These are phyloP conservation scores for Teratosphaeria gauchensis DNA, from an alignment of 2,329 filamentous ascomycete species.

Conservation along the genomic window DNA sequence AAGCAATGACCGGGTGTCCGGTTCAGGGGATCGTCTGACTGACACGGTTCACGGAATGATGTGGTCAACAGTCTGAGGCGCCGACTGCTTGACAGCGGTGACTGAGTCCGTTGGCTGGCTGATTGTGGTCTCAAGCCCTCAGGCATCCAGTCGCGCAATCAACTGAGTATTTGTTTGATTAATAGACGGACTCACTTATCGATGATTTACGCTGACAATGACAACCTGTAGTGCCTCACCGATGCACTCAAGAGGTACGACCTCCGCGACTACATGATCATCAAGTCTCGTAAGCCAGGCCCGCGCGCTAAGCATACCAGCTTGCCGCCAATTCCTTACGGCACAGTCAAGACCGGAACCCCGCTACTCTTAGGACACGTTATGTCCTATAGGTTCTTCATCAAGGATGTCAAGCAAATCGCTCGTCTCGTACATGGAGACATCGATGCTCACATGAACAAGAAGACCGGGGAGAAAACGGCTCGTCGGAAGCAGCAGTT, in stretches of 20 bases:
- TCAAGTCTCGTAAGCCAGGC: conserved; percentile 8
- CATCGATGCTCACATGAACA: conserved; percentile 2
- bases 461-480: conserved; percentile 1
- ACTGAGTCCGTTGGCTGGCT: too few species aligned
- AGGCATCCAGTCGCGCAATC: too few species aligned
- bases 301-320: conserved; percentile 5
- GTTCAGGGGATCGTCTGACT: too few species aligned
- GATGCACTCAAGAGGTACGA: conserved; percentile 4
- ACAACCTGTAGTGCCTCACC: conserved; percentile 32
- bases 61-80: too few species aligned
- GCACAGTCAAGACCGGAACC: background rate
- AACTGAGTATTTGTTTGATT: too few species aligned
- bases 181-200: background rate
- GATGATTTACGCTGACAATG: too few species aligned
- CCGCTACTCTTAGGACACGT: background rate
- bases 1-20: too few species aligned
- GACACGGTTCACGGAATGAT: too few species aligned
- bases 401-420: conserved; percentile 4
- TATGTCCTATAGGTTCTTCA: conserved; percentile 5
- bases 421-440: conserved; percentile 7
- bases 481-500: background rate
- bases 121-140: too few species aligned
- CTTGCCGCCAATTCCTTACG: conserved; percentile 6
- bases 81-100: too few species aligned
- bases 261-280: conserved; percentile 8